Evolutionary conservation across 2,329 filamentous ascomycete species (phyloP), one percentile per base, ranked within the genome.

Genomic region (Sclerotinia sclerotiorum): DNA sequence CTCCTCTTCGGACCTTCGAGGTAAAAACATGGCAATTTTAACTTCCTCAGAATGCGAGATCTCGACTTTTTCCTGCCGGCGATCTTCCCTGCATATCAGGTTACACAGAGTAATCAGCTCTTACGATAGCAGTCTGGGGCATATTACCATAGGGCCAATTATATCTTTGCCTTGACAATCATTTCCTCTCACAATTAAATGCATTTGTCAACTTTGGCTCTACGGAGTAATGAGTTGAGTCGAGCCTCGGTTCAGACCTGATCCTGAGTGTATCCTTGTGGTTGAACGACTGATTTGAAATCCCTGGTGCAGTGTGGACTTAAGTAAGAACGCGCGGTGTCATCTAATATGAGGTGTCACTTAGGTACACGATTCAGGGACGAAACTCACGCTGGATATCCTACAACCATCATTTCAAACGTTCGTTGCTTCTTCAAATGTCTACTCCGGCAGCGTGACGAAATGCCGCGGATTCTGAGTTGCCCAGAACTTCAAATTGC

Each of bases 341-440:
- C 68, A 69, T 55, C 51, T 62, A 29, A 48, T 67, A 56, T 69
- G 62, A 69, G 52, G 44, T 44, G n/a, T 55, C 44, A 61, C 61
- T 32, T 49, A 52, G n/a, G 42, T 39, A 55, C 29, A 32, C 32
- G 21, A 48, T 48, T 55, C 56, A 69, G 55, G 63, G 63, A 63
- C 10, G 21, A 44, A 52, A 46, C 19, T 65, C 11, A 65, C 65
- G 56, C 35, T 68, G 49, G 3, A 39, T 39, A 49, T 62, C 44
- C 21, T 21, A 24, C 17, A 4, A 32, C 27, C 15, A 35, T 49
- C 64, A 52, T 62, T 42, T 42, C 39, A 42, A 17, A 44, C 15
- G n/a, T 42, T 51, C n/a, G 49, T 42, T 60, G 66, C 66, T 56
- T 65, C 51, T 65, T 48, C 51, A 68, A 64, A 57, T 48, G 8